A percentile compares a stretch with the other conserved stretches of the same genome.
Conservation (phyloP, 331 rosid genomes). For the Malus hybrid region DNA sequence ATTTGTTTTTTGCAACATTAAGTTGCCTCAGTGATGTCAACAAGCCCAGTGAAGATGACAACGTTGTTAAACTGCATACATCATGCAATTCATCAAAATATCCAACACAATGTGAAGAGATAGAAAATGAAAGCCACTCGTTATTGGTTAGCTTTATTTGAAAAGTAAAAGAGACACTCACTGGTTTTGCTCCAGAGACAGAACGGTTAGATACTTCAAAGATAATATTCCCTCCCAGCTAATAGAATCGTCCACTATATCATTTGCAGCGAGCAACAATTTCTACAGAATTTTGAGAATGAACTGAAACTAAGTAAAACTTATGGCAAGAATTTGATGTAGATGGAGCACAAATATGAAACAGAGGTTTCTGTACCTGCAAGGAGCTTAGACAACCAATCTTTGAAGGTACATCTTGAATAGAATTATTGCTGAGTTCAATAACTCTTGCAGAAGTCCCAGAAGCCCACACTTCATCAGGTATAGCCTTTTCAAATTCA, state of each 20-base stretch:
- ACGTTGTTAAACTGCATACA: slow-evolving; percentile 51
- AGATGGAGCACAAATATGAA: not conserved
- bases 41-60: slow-evolving; percentile 58
- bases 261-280: slow-evolving; percentile 48
- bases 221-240: slow-evolving; percentile 52
- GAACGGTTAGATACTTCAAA: slow-evolving; percentile 25
- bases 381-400: slow-evolving; percentile 41
- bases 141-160: not conserved
- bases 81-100: not conserved
- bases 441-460: slow-evolving; percentile 58
- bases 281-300: slow-evolving; percentile 39
- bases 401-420: slow-evolving; percentile 44
- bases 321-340: not conserved
- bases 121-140: not conserved
- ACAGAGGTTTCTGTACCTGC: slow-evolving; percentile 35
- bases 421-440: slow-evolving; percentile 55
- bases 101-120: not conserved
- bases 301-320: not conserved
- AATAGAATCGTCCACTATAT: slow-evolving; percentile 41
- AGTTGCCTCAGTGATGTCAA: slow-evolving; percentile 36
- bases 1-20: slow-evolving; percentile 57
- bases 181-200: slow-evolving; percentile 70
- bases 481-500: slow-evolving; percentile 52
- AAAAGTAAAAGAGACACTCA: slow-evolving; percentile 34
- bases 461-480: slow-evolving; percentile 74